Conservation (phyloP, 495 filamentous ascomycete genomes). For the Penicillium atrosanguineum region DNA sequence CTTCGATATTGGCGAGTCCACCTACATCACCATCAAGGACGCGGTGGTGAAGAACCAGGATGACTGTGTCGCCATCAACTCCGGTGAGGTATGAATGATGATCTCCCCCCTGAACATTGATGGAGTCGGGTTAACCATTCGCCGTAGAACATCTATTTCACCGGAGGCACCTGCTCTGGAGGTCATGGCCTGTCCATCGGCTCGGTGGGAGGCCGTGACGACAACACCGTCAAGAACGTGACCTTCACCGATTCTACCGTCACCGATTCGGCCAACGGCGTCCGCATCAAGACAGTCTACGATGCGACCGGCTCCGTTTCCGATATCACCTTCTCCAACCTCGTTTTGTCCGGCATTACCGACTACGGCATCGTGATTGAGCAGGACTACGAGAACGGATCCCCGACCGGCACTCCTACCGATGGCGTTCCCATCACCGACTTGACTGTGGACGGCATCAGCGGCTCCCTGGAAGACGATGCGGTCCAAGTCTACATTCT, state of each 20-base stretch:
- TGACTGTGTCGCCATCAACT: constrained; percentile 65
- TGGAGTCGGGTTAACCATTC: background rate
- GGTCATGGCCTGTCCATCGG: constrained; percentile 69
- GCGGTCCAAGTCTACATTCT: no score
- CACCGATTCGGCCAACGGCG: constrained; percentile 54
- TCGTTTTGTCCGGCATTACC: constrained; percentile 54
- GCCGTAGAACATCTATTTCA: constrained; percentile 52
- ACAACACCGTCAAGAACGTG: constrained; percentile 60
- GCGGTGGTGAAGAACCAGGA: constrained; percentile 55
- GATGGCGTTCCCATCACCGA: constrained; percentile 60
- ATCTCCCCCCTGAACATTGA: no score
- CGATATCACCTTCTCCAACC: constrained; percentile 58
- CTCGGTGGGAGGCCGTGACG: constrained; percentile 59
- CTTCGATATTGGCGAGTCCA: constrained; percentile 57
- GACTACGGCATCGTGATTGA: constrained; percentile 65
- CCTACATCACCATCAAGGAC: constrained; percentile 52
- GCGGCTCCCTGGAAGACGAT: constrained; percentile 28
- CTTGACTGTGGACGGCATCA: constrained; percentile 51
- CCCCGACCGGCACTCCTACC: constrained; percentile 57
- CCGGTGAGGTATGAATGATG: constrained; percentile 31
- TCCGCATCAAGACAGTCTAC: constrained; percentile 59
- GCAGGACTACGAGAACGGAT: constrained; percentile 67
- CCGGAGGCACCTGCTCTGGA: constrained; percentile 52
- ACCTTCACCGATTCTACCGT: constrained; percentile 52
- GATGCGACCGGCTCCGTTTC: constrained; percentile 54